Evolutionary conservation across 2,329 filamentous ascomycete species (phyloP), one percentile per base, ranked within the genome.

Genomic region (Aaosphaeria pasadenensis): DNA sequence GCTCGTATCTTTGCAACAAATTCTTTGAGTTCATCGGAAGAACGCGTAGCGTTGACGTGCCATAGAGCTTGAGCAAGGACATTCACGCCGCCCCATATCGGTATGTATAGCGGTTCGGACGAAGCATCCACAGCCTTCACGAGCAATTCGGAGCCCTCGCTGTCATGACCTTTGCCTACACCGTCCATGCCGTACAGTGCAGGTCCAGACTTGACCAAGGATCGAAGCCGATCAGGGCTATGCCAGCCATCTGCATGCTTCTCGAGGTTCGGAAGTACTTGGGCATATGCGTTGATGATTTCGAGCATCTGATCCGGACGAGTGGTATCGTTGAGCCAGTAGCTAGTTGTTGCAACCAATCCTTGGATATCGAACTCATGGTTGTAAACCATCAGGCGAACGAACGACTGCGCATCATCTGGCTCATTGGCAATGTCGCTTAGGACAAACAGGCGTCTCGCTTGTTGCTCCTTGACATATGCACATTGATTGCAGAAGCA

Each of bases 51-150:
- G 5, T 60, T 57, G 30, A 75, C 66, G 13, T 73, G 58, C 38
- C 69, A 56, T 5, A 81, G 67, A 1, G 73, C 77, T 51, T 77
- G 73, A 1, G 77, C 78, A 2, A 81, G 69, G 1, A 77, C 71
- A 46, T 78, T 80, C 11, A 72, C 71, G 5, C 79, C 78, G 7
- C 78, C 79, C 79, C 78, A 81, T 46, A 64, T 60, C 2, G 76
- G 61, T 7, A 79, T 66, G 72, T 76, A 80, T 4, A 81, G 67
- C 3, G 75, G 74, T 2, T 68, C 60, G 5, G 59, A 60, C 17
- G 61, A 54, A 36, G 9, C 33, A 7, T 62, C 53, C 30, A 39
- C 50, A 43, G 57, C 60, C 4, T 54, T 52, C 35, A 65, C 56
- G 6, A 61, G 54, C 2, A 57, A 61, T 6, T 52, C 39, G 5